Conservation (phyloP, 768 basidiomycete genomes). For the Lactifluus pinguis region DNA sequence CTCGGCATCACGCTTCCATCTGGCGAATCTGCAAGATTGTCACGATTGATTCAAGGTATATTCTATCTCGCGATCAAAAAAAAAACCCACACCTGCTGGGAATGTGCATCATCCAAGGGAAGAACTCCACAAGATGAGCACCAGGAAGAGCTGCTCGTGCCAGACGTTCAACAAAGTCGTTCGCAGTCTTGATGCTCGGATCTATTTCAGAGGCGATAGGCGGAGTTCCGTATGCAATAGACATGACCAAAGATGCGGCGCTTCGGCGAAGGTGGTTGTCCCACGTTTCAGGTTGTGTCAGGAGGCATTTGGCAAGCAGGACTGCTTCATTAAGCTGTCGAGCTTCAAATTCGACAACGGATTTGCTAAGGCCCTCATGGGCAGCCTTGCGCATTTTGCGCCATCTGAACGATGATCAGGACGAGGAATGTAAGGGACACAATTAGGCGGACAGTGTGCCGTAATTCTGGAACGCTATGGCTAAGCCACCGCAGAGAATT, state of each 20-base stretch:
- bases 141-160: constrained; percentile 15
- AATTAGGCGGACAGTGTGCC: constrained; percentile 7
- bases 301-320: constrained; percentile 8
- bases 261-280: constrained; percentile 10
- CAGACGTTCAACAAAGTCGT: constrained; percentile 14
- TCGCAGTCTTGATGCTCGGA: constrained; percentile 8
- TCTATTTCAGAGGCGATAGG: constrained; percentile 9
- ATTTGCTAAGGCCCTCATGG: constrained; percentile 11
- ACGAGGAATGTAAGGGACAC: background rate
- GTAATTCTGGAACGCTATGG: constrained; percentile 12
- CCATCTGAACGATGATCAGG: constrained; percentile 8
- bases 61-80: background rate
- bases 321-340: constrained; percentile 11
- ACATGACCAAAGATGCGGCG: constrained; percentile 14
- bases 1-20: too few relatives aligned
- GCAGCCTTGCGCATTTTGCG: constrained; percentile 15
- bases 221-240: constrained; percentile 12
- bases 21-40: background rate
- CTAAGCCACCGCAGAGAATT: constrained; percentile 14
- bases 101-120: constrained; percentile 19
- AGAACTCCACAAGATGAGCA: constrained; percentile 16
- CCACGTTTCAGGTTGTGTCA: constrained; percentile 6
- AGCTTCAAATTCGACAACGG: background rate
- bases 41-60: background rate
- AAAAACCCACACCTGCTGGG: constrained; percentile 6